Conservation (phyloP, 208 protist genomes). For the Wallacemonas collosoma region DNA sequence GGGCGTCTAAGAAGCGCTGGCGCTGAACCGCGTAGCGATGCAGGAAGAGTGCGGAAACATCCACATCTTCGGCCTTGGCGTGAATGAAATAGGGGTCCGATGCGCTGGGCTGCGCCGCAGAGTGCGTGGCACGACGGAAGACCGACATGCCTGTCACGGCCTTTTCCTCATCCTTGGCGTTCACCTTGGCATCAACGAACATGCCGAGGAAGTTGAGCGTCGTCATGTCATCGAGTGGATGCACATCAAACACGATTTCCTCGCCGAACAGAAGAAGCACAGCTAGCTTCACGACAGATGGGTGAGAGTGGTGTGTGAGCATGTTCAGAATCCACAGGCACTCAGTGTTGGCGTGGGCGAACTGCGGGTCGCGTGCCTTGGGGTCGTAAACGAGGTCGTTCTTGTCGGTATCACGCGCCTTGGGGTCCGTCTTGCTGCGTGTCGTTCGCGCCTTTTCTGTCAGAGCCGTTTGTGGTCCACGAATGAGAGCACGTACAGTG, state of each 20-base stretch:
- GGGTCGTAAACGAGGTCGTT: conserved; percentile 66
- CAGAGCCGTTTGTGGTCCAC: background rate
- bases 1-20: conserved; percentile 79
- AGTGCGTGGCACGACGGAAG: conserved; percentile 73
- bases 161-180: conserved; percentile 40
- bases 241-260: conserved; percentile 86
- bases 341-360: conserved; percentile 66
- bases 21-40: conserved; percentile 92
- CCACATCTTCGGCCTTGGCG: conserved; percentile 78
- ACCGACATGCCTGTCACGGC: conserved; percentile 60
- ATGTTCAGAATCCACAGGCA: conserved; percentile 83
- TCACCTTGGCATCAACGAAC: conserved; percentile 84
- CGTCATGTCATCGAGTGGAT: conserved; percentile 92
- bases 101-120: conserved; percentile 72
- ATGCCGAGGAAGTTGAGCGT: conserved; percentile 86
- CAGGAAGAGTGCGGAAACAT: conserved; percentile 84
- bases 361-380: conserved; percentile 87
- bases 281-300: conserved; percentile 88
- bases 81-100: conserved; percentile 90
- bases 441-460: background rate
- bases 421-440: background rate
- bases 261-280: conserved; percentile 85
- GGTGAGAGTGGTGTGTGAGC: conserved; percentile 86
- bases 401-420: background rate
- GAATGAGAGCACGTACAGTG: conserved; percentile 51